A percentile compares a stretch with the other conserved stretches of the same genome.
Conservation (phyloP, 2,329 filamentous ascomycete species). For the Colletotrichum sp. region DNA sequence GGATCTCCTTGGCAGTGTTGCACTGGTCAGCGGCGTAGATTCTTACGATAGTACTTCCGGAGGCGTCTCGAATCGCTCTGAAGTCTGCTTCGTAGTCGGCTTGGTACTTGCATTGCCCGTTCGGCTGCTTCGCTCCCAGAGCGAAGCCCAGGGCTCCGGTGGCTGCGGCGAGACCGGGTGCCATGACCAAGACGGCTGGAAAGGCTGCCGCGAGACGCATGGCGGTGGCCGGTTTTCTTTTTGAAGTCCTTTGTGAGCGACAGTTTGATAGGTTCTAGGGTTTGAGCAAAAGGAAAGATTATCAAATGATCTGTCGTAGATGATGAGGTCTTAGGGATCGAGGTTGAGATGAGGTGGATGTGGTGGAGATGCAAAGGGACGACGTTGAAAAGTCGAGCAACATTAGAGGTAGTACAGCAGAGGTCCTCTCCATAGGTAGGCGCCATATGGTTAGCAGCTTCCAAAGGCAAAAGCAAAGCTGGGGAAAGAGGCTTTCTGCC, state of each 20-base stretch:
- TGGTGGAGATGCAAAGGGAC: background rate
- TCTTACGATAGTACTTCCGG: conserved; percentile 62
- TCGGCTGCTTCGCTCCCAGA: conserved; percentile 67
- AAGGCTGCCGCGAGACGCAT: background rate
- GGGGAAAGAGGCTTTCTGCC: background rate
- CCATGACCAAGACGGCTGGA: conserved; percentile 19
- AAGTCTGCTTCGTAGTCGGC: conserved; percentile 71
- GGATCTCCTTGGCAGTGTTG: conserved; percentile 64
- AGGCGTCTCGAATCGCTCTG: conserved; percentile 57
- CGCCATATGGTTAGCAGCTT: background rate
- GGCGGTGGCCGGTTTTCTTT: rapidly evolving
- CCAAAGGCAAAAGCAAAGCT: background rate
- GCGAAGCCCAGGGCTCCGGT: conserved; percentile 63
- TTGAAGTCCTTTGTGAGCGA: background rate
- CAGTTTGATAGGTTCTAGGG: background rate
- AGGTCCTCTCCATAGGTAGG: background rate
- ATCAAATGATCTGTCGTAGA: background rate
- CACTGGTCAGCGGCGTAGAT: conserved; percentile 73
- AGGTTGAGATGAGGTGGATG: background rate
- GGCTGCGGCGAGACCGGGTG: conserved; percentile 42
- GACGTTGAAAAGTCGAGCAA: background rate
- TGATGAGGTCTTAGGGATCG: background rate
- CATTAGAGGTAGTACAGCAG: too few relatives aligned
- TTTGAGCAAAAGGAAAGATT: background rate
- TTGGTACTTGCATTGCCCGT: conserved; percentile 65